Evolutionary conservation across 352 stramenopile species (phyloP).

Genomic region (Lagenidium giganteum): DNA sequence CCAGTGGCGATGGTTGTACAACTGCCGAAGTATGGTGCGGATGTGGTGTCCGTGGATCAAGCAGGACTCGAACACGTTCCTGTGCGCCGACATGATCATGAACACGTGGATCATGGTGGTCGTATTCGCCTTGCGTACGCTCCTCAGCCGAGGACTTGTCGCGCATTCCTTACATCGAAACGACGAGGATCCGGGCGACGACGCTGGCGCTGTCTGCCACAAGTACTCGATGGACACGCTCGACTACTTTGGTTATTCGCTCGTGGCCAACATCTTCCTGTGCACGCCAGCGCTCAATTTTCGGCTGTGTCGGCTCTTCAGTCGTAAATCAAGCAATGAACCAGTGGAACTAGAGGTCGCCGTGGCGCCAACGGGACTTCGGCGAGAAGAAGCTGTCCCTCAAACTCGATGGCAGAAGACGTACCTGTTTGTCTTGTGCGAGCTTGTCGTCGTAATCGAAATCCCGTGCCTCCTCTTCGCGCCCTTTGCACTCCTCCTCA

Average conservation of each 20-base stretch:
- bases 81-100: slow-evolving; percentile 65
- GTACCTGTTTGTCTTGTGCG: slow-evolving; percentile 64
- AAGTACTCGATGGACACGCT: slow-evolving; percentile 57
- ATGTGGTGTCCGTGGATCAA: slow-evolving; percentile 55
- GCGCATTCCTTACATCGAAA: too few relatives aligned
- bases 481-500: slow-evolving; percentile 1
- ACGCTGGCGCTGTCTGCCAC: too few relatives aligned
- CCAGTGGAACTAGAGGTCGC: background rate
- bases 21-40: slow-evolving; percentile 32
- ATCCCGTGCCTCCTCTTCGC: slow-evolving; percentile 66
- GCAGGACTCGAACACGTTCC: slow-evolving; percentile 73
- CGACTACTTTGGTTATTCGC: slow-evolving; percentile 58
- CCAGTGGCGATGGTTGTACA: slow-evolving; percentile 62
- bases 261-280: slow-evolving; percentile 55
- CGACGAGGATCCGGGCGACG: slow-evolving; percentile 7
- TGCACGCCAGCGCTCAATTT: slow-evolving; percentile 67
- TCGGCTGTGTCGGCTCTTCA: slow-evolving; percentile 45
- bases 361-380: slow-evolving; percentile 6
- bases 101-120: slow-evolving; percentile 67
- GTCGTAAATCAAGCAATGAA: slow-evolving; percentile 15
- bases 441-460: slow-evolving; percentile 72
- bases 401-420: too few relatives aligned
- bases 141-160: slow-evolving; percentile 27
- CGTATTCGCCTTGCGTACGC: slow-evolving; percentile 36
- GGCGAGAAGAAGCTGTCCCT: background rate